These are phyloP conservation scores for Agapanthus africanus DNA, from an alignment of 106 monocot species.

Conservation along the genomic window DNA sequence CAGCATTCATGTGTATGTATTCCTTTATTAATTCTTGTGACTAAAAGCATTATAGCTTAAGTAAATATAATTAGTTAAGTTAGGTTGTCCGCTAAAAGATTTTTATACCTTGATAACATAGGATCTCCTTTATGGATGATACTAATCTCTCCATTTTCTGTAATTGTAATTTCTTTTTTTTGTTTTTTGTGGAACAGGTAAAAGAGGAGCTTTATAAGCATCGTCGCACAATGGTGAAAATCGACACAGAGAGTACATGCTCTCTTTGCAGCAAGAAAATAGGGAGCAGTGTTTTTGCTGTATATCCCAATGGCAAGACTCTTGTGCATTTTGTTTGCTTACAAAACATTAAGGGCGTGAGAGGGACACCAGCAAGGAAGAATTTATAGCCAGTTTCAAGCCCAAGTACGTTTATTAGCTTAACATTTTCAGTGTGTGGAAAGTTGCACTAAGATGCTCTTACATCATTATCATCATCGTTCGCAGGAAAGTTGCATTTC, in stretches of 20 bases:
- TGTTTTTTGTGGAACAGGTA: constrained; percentile 33
- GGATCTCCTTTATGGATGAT: neutral
- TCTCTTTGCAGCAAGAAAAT: constrained; percentile 86
- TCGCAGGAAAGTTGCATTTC: neutral
- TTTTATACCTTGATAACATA: neutral
- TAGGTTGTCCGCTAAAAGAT: too few relatives aligned
- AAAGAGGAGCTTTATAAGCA: constrained; percentile 81
- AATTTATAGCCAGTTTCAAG: neutral
- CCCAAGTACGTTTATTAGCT: constrained; percentile 2
- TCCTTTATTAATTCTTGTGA: neutral
- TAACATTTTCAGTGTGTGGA: neutral
- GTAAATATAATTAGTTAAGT: too few relatives aligned
- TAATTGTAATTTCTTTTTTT: constrained; percentile 6
- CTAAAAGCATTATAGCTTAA: neutral
- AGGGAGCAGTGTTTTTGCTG: constrained; percentile 90
- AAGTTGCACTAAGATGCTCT: neutral
- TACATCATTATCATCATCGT: neutral
- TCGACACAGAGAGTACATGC: constrained; percentile 82
- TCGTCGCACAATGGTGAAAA: constrained; percentile 57
- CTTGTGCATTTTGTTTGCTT: constrained; percentile 98
- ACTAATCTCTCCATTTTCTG: neutral
- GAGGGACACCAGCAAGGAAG: neutral
- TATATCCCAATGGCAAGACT: constrained; percentile 95
- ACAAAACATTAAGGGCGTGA: constrained; percentile 1
- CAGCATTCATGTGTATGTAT: neutral